Conservation (phyloP, 2,329 filamentous ascomycete genomes). For the Phoma sp. region DNA sequence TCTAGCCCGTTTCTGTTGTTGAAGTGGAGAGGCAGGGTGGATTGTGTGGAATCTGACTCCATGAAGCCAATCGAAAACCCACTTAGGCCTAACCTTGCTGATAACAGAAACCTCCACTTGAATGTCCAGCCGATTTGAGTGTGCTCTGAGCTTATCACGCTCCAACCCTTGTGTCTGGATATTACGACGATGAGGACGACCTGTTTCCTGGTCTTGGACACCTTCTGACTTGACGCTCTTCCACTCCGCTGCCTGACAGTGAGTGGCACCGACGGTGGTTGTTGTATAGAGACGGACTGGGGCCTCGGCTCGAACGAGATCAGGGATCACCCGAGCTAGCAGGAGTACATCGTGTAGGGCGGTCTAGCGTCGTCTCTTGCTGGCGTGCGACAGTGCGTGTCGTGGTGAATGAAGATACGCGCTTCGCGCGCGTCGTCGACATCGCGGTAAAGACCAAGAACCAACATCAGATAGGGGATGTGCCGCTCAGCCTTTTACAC, state of each 20-base stretch:
- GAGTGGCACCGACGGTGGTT: not conserved
- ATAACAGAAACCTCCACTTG: not conserved
- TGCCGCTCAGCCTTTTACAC: not conserved
- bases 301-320: not conserved
- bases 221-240: not conserved
- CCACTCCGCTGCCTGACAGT: not conserved
- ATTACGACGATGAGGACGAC: not conserved
- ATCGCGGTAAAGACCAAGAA: not conserved
- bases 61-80: not conserved
- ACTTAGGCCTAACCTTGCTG: not conserved
- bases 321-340: too few species aligned
- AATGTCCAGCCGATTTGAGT: not conserved
- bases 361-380: not conserved
- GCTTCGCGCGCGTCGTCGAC: not conserved
- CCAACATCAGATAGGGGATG: not conserved
- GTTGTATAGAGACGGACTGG: not conserved
- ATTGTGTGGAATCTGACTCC: not conserved
- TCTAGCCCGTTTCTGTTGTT: not conserved
- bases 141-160: not conserved
- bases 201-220: not conserved
- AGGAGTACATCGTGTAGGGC: not conserved
- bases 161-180: not conserved
- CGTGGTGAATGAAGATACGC: not conserved
- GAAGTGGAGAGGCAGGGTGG: not conserved
- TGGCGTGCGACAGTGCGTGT: not conserved